phyloP scores from a whole-genome alignment of 306 rosid species.

The Delonix regia region DNA sequence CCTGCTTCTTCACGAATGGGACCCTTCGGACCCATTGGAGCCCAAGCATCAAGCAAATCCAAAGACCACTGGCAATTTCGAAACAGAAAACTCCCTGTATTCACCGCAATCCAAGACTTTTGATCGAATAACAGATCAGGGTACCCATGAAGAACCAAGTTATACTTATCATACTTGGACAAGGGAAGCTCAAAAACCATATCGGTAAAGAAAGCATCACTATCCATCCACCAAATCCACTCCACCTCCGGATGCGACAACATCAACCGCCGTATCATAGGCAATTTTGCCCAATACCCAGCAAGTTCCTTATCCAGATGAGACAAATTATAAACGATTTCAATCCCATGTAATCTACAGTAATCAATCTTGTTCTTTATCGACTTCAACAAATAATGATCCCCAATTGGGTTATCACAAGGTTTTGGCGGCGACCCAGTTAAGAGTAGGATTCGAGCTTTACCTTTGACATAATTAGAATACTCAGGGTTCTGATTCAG shows the following conservation, averaged over 20 bases:
- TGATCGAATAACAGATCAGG: conserved; percentile 94
- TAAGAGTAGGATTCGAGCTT: conserved; percentile 79
- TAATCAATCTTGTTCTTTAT: conserved; percentile 95
- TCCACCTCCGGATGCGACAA: conserved; percentile 93
- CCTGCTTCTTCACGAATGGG: conserved; percentile 83
- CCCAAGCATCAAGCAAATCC: conserved; percentile 98
- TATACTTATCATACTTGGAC: conserved; percentile 61
- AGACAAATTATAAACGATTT: conserved; percentile 88
- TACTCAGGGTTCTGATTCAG: conserved; percentile 70
- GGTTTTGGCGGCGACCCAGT: conserved; percentile 98
- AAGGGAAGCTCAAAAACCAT: conserved; percentile 87
- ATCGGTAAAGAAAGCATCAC: conserved; percentile 95
- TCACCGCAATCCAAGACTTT: conserved; percentile 94
- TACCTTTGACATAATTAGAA: conserved; percentile 65
- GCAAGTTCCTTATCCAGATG: conserved; percentile 94
- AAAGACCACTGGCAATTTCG: conserved; percentile 96
- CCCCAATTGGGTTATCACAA: conserved; percentile 92
- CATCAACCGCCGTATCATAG: conserved; percentile 83
- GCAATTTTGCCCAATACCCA: conserved; percentile 98
- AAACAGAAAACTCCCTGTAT: conserved; percentile 87
- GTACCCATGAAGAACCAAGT: conserved; percentile 89
- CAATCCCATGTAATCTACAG: conserved; percentile 94
- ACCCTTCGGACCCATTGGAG: conserved; percentile 99
- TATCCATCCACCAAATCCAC: conserved; percentile 99
- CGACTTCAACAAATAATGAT: conserved; percentile 80